Evolutionary conservation across 805 yeast species (phyloP), one percentile per base, ranked within the genome.

Genomic region (Kazachstania bromeliacearum): DNA sequence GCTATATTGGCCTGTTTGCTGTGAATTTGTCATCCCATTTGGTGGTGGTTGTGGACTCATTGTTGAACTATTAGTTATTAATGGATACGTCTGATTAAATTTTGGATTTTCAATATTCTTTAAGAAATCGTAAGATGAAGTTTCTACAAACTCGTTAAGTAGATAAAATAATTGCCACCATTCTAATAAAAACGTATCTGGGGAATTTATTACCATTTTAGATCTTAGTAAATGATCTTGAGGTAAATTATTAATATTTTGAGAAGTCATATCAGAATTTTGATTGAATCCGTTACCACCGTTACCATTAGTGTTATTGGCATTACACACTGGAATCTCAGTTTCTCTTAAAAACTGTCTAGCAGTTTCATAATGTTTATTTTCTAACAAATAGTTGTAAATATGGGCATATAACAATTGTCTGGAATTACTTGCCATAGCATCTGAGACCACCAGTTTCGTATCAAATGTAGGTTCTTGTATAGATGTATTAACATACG

Each of bases 121-220:
- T 19, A 64, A 28, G 26, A 51, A 43, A 37, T 48, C 50, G 13
- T 46, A 33, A 7, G 62, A 59, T 1, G 60, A 51, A 4, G 51
- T 51, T 36, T 64, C 62, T 4, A 72, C 64, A 35, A 62, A 66
- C 7, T 67, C 59, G 43, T 71, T 73, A n/a, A 69, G 39, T 12
- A 70, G 59, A 70, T 74, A 68, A 10, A 74, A 47, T 19, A 37
- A 36, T 34, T 66, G 63, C 76, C 77, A 74, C 79, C 79, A 74
- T 43, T 74, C 77, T 33, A 68, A 50, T 10, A 74, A 50, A 41
- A 71, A 71, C 0, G 75, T 63, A 15, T 70, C 73, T 4, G 64
- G 61, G 1, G 66, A 57, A 22, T 63, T 56, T 59, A 64, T 63
- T 25, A 67, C 49, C 67, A 64, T 66, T 38, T 65, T 58, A 5